Percentiles rank a stretch among this genome's conserved stretches.
These are phyloP conservation scores for Salinomyces thailandicus DNA, from an alignment of 2,329 filamentous ascomycete species.

Conservation along the genomic window DNA sequence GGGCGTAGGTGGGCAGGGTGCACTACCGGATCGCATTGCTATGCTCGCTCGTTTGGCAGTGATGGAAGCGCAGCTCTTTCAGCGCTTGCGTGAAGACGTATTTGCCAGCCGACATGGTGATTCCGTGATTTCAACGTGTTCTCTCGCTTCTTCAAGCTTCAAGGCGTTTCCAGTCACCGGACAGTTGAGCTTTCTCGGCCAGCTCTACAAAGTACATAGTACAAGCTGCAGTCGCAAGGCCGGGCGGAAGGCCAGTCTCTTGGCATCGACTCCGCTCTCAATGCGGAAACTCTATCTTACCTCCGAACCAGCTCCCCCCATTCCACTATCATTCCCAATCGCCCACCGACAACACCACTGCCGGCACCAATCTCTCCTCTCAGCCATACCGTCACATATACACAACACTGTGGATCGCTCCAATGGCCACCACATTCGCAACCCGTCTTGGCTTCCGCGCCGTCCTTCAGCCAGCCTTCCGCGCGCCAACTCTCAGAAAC, in stretches of 20 bases:
- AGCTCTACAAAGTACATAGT: too few relatives aligned
- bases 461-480: too few relatives aligned
- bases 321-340: neutral
- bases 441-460: conserved; percentile 49
- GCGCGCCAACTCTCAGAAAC: neutral
- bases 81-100: conserved; percentile 82
- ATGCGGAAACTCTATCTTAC: neutral
- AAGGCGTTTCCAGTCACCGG: too few relatives aligned
- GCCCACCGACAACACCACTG: neutral
- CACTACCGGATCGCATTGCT: conserved; percentile 79
- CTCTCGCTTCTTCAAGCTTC: neutral
- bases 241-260: too few relatives aligned
- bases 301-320: too few relatives aligned
- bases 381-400: too few relatives aligned
- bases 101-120: conserved; percentile 64
- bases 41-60: conserved; percentile 88
- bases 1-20: neutral
- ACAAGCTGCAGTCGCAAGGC: too few relatives aligned
- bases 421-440: conserved; percentile 13
- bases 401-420: too few relatives aligned
- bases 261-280: neutral
- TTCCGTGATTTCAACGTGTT: conserved; percentile 1
- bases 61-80: conserved; percentile 93
- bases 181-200: too few relatives aligned
- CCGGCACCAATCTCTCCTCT: neutral